These are phyloP conservation scores for Hypoxylon rickii DNA, from an alignment of 495 filamentous ascomycete species.

Conservation along the genomic window DNA sequence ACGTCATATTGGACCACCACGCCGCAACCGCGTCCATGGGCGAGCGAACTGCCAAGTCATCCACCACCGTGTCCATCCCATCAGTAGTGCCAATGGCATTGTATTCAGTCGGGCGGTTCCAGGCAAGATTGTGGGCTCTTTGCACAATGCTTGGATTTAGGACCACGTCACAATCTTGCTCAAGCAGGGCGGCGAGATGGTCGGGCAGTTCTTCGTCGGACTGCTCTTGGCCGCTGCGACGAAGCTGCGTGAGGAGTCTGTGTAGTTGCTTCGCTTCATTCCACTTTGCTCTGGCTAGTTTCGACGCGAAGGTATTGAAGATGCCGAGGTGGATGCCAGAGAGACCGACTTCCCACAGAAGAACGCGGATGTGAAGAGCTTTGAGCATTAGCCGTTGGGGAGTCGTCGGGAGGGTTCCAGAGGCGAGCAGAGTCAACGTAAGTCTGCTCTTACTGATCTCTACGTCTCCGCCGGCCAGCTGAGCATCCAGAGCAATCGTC, in stretches of 20 bases:
- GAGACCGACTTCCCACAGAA: slow-evolving; percentile 78
- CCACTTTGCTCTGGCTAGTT: slow-evolving; percentile 78
- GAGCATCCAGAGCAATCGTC: slow-evolving; percentile 92
- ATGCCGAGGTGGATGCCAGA: slow-evolving; percentile 64
- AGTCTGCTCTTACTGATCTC: slow-evolving; percentile 88
- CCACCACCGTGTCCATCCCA: slow-evolving; percentile 81
- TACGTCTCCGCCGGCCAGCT: slow-evolving; percentile 89
- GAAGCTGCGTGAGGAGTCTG: slow-evolving; percentile 56
- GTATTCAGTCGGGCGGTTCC: slow-evolving; percentile 76
- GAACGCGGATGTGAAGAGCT: slow-evolving; percentile 84
- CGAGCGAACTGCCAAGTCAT: slow-evolving; percentile 83
- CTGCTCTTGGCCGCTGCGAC: slow-evolving; percentile 46
- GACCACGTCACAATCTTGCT: slow-evolving; percentile 78
- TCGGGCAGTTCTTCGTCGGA: slow-evolving; percentile 70
- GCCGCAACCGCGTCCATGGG: slow-evolving; percentile 88
- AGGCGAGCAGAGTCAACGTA: slow-evolving; percentile 84
- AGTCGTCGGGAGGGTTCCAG: slow-evolving; percentile 82
- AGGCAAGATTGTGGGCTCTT: slow-evolving; percentile 87
- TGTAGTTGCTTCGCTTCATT: slow-evolving; percentile 73
- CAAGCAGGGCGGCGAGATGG: slow-evolving; percentile 73
- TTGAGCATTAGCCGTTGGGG: slow-evolving; percentile 89
- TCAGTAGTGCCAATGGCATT: slow-evolving; percentile 65
- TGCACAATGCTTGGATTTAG: slow-evolving; percentile 78
- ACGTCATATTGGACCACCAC: slow-evolving; percentile 81
- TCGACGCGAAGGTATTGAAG: slow-evolving; percentile 67